Percentiles rank a stretch among this genome's conserved stretches.
Evolutionary conservation across 768 basidiomycete genomes (phyloP).

Genomic region (Exidia glandulosa): DNA sequence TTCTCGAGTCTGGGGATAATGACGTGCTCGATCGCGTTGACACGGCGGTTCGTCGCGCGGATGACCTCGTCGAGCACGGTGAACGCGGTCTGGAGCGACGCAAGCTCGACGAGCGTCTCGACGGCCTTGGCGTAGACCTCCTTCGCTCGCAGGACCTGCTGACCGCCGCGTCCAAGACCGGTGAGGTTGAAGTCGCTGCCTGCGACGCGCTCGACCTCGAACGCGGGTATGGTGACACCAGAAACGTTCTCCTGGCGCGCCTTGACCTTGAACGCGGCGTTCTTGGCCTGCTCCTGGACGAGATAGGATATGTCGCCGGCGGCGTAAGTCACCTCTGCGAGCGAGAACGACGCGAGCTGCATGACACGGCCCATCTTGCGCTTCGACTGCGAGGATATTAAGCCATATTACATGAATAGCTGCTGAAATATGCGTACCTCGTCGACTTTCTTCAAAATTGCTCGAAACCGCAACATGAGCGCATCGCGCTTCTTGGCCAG

Average conservation of each 20-base stretch:
- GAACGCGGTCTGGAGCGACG: constrained; percentile 94
- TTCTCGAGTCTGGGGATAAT: constrained; percentile 93
- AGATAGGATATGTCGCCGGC: constrained; percentile 97
- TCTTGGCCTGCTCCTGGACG: constrained; percentile 90
- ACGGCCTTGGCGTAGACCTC: constrained; percentile 98
- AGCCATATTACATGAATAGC: neutral
- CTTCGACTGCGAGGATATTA: constrained; percentile 57
- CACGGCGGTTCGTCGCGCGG: constrained; percentile 95
- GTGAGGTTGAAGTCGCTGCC: constrained; percentile 95
- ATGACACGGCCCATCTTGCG: constrained; percentile 98
- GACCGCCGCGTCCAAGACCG: constrained; percentile 91
- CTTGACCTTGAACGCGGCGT: constrained; percentile 85
- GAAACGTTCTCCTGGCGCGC: constrained; percentile 97
- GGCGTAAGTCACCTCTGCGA: constrained; percentile 97
- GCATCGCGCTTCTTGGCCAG: constrained; percentile 98
- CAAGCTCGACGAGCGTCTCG: constrained; percentile 93
- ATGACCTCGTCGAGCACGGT: constrained; percentile 98
- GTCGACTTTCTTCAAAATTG: constrained; percentile 93
- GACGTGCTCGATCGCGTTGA: constrained; percentile 97
- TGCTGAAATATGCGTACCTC: constrained; percentile 45
- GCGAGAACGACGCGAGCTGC: constrained; percentile 97
- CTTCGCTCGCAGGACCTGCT: constrained; percentile 88
- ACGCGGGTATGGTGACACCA: constrained; percentile 90
- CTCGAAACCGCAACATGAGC: constrained; percentile 84
- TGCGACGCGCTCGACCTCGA: constrained; percentile 78